Base-by-base conservation (phyloP, 1,284 basidiomycete species). In the Phaffia rhodozyma region DNA sequence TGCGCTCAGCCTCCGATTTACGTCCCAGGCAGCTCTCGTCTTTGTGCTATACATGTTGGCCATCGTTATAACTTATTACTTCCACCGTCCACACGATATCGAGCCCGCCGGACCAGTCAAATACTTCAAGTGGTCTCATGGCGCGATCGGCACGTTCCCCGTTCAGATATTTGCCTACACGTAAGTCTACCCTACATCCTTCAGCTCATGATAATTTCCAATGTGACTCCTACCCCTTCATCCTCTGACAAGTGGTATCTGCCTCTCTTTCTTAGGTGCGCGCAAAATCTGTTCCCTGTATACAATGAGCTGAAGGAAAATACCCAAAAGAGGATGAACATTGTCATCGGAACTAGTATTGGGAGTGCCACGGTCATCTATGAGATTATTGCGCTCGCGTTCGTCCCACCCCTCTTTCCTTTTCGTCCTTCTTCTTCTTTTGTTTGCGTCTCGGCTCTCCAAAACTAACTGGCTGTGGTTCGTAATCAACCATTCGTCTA, bases 141-240 rank as follows among this genome's bases (percentile, higher is more conserved):
- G 20, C 38, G 55, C 60, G 9, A 66, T 66, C 43, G 64, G 64
- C 30, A 49, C 55, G 2, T 66, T 66, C 30, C 64, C 64, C 0
- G 90, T 98, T 11, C 92, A 97, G 75, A 89, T 97, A 1, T 96
- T 97, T 76, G 89, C 90, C 11, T 93, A 86, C 73, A 93, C 91
- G 5, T 92, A 64, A 67, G 69, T 66, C 13, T 43, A 16, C 2
- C 38, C 38, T 43, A 43, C 38, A 11, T 16, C 6, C 2, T 43
- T 16, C 16, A 16, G 13, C 2, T 43, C 16, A 2, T 43, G 38
- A 43, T 16, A 43, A 7, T 43, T 6, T 7, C 55, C 21, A 30
- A 6, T 30, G 43, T 60, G 23, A 23, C 27, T 48, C 43, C n/a
- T 1, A 23, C 16, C 4, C 20, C 9, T n/a, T 48, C 18, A 18